These are phyloP conservation scores for Plasmodium relictum DNA, from an alignment of 169 alveolate genomes.

Conservation along the genomic window DNA sequence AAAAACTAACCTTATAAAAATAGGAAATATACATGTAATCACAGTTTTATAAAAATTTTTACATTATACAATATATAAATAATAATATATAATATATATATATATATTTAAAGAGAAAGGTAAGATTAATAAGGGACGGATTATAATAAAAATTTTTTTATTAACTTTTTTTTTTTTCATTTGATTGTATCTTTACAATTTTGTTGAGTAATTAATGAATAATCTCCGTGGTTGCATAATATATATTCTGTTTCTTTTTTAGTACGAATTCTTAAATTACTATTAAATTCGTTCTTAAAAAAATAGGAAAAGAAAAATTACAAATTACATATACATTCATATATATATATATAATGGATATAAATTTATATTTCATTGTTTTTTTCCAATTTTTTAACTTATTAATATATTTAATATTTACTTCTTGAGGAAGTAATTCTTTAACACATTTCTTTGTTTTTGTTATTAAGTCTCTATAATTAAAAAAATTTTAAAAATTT, in stretches of 20 bases:
- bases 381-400: not conserved
- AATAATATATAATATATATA: not conserved
- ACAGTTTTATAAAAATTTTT: not conserved
- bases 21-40: not conserved
- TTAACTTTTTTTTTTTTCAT: constrained; percentile 22
- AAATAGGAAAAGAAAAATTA: not conserved
- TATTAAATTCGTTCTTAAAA: constrained; percentile 58
- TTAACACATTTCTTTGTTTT: constrained; percentile 74
- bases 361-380: not conserved
- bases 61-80: not conserved
- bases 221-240: constrained; percentile 62
- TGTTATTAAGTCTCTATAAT: constrained; percentile 70
- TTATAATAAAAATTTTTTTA: not conserved
- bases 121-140: too few relatives aligned
- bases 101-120: not conserved
- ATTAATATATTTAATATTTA: constrained; percentile 14
- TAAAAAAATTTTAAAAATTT: not conserved
- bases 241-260: constrained; percentile 73
- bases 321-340: not conserved
- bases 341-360: not conserved
- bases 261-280: constrained; percentile 55
- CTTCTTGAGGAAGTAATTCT: constrained; percentile 75
- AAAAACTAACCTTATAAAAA: not conserved
- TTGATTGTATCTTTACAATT: constrained; percentile 39
- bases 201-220: constrained; percentile 65